These are phyloP conservation scores for Pulveroboletus frians DNA, from an alignment of 768 basidiomycete species.

Conservation along the genomic window DNA sequence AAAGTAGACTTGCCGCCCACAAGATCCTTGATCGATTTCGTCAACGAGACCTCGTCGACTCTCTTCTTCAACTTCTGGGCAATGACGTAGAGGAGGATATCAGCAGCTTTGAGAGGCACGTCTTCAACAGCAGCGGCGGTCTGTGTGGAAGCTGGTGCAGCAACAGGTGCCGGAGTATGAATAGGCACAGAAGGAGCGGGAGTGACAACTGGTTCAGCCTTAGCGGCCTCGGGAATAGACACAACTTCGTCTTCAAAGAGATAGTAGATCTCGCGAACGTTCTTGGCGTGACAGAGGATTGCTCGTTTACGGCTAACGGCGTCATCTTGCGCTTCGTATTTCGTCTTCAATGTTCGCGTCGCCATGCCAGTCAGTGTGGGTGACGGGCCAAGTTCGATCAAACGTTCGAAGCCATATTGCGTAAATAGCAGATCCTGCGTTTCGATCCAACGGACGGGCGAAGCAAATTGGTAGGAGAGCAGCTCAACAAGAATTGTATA, in stretches of 20 bases:
- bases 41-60: slow-evolving; percentile 79
- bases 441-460: slow-evolving; percentile 98
- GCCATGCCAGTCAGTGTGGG: slow-evolving; percentile 97
- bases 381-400: slow-evolving; percentile 94
- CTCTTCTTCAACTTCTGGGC: slow-evolving; percentile 99
- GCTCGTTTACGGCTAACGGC: slow-evolving; percentile 71
- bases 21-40: slow-evolving; percentile 97
- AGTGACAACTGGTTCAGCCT: slow-evolving; percentile 34
- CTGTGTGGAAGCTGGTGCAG: slow-evolving; percentile 47
- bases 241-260: slow-evolving; percentile 84
- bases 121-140: slow-evolving; percentile 80
- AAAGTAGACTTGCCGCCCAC: slow-evolving; percentile 98
- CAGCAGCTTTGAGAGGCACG: slow-evolving; percentile 84
- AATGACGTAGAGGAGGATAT: slow-evolving; percentile 82
- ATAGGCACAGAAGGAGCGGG: slow-evolving; percentile 38
- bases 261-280: slow-evolving; percentile 96
- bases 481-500: slow-evolving; percentile 97
- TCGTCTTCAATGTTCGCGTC: slow-evolving; percentile 80
- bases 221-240: slow-evolving; percentile 17
- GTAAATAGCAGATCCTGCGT: slow-evolving; percentile 94
- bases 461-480: slow-evolving; percentile 96
- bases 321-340: slow-evolving; percentile 88
- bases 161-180: slow-evolving; percentile 38
- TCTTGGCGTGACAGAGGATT: slow-evolving; percentile 92
- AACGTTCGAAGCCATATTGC: slow-evolving; percentile 80